Base-by-base conservation (phyloP, 1,284 basidiomycete species). In the Leucoagaricus sp. region DNA sequence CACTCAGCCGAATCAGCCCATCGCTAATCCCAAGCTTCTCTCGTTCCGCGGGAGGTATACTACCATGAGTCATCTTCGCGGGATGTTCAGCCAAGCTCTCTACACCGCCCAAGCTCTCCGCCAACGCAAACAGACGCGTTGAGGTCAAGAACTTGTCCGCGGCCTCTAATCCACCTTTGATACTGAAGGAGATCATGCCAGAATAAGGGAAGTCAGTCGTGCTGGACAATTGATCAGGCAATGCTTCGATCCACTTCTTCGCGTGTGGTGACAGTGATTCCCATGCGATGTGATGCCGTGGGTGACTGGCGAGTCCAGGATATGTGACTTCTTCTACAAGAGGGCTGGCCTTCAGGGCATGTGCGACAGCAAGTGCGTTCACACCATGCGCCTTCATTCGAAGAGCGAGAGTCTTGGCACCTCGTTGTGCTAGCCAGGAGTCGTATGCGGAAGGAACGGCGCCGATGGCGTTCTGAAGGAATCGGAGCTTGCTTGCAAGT, bases 391-490 rank as follows among this genome's bases (percentile, higher is more conserved):
- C 84, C 61, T 91, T 85, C 86, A 96, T 94, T 38, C 95, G 83
- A 2, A 97, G 75, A 57, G 87, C 84, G 4, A 97, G 84, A 5
- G 96, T 98, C 81, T 98, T 98, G 60, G 89, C 82, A 12, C 94
- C 94, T 21, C 96, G 85, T 69, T 94, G 91, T 3, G 92, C 91
- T 52, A 98, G 85, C 91, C 93, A 97, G 65, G 81, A 89, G 74
- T 98, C 96, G 70, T 92, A 90, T 1, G 96, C 79, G 36, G 91
- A 93, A 0, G 95, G 94, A 0, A 94, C 84, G 8, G 93, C 92
- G 8, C 95, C 95, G 64, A 89, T 87, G 0, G 93, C 90, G 69
- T 96, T 97, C 69, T 98, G 96, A 3, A 98, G 78, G 84, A 96
- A 98, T 2, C 91, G 84, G 26, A 96, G 76, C 45, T 80, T 82